phyloP scores from a whole-genome alignment of 495 filamentous ascomycete species.

The Annulohypoxylon bovei region DNA sequence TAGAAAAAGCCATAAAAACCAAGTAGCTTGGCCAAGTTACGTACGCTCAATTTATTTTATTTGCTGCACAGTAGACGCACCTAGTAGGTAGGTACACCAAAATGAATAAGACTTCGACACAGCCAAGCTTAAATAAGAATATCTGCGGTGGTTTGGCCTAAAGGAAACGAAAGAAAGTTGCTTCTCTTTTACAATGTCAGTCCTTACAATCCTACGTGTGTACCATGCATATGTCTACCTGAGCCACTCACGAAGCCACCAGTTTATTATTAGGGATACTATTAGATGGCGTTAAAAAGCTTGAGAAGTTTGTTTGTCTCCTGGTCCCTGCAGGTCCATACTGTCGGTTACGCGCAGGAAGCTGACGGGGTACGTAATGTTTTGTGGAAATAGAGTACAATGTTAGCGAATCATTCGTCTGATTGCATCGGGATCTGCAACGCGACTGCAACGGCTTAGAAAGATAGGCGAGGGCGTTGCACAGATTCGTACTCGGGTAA shows the following conservation, averaged over 20 bases:
- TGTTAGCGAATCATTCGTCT: constrained; percentile 26
- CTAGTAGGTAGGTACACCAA: no score
- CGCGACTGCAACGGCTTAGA: constrained; percentile 6
- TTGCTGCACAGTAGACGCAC: no score
- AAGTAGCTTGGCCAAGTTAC: no score
- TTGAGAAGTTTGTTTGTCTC: constrained; percentile 11
- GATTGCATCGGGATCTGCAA: constrained; percentile 30
- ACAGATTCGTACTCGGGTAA: constrained; percentile 26
- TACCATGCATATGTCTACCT: not conserved
- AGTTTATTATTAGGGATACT: not conserved
- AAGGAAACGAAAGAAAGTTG: not conserved
- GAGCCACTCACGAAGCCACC: not conserved
- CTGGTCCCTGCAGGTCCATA: constrained; percentile 24
- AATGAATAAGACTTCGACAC: not conserved
- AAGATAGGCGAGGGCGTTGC: not conserved
- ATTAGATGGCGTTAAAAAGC: not conserved
- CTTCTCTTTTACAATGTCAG: not conserved
- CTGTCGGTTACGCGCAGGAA: constrained; percentile 21
- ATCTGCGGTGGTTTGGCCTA: not conserved
- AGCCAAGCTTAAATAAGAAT: not conserved
- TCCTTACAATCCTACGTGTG: not conserved
- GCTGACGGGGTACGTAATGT: constrained; percentile 2
- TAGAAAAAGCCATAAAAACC: no score
- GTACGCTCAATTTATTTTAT: no score
- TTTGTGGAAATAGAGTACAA: constrained; percentile 9